Evolutionary conservation across 129 eudicot genomes (phyloP).

Genomic region (Scalesia atractyloides): DNA sequence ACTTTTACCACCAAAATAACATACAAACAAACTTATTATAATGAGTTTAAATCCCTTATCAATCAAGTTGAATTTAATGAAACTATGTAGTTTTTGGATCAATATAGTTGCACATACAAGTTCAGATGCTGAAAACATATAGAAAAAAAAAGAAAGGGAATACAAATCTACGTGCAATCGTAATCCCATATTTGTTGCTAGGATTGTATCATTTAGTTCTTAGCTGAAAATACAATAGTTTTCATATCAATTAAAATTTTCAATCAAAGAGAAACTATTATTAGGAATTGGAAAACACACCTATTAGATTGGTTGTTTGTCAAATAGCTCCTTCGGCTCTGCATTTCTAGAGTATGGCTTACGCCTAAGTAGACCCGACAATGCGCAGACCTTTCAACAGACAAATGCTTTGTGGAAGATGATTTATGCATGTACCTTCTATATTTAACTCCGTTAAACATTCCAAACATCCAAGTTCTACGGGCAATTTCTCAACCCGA

Average conservation of each 20-base stretch:
- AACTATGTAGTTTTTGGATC: background rate
- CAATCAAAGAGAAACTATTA: background rate
- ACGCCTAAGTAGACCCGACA: background rate
- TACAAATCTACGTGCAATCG: too few relatives aligned
- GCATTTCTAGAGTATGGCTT: background rate
- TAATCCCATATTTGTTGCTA: too few relatives aligned
- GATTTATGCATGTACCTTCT: slow-evolving; percentile 14
- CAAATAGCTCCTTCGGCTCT: too few relatives aligned
- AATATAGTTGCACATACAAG: background rate
- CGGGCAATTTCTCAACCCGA: slow-evolving; percentile 16
- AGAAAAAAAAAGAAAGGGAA: too few relatives aligned
- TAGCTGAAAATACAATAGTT: background rate
- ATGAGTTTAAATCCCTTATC: background rate
- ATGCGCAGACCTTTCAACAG: slow-evolving; percentile 10
- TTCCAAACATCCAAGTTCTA: slow-evolving; percentile 16
- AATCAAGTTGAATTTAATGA: background rate
- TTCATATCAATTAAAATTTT: background rate
- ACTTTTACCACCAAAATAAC: background rate
- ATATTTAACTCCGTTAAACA: slow-evolving; percentile 6
- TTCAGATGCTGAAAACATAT: too few relatives aligned
- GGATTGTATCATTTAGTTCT: background rate
- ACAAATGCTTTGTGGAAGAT: slow-evolving; percentile 21
- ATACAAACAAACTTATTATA: background rate
- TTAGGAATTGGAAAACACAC: background rate
- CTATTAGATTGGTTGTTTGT: background rate